phyloP scores from a whole-genome alignment of 495 filamentous ascomycete genomes.

The Cudoniella acicularis region DNA sequence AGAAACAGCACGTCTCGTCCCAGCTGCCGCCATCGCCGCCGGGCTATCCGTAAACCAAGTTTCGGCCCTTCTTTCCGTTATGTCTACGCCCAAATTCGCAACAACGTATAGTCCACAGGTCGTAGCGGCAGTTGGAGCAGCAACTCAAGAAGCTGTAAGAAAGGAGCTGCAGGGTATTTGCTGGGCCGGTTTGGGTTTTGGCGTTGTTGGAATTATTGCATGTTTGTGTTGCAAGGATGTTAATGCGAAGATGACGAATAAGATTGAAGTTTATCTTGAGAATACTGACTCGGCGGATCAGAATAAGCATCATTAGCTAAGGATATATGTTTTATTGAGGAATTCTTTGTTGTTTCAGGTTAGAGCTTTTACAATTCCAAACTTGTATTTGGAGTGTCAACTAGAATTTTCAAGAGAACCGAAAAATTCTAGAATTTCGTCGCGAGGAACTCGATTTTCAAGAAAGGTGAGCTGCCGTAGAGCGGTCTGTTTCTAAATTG shows the following conservation, averaged over 20 bases:
- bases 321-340: too few relatives aligned
- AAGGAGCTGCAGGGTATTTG: neutral
- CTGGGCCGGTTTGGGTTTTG: constrained; percentile 19
- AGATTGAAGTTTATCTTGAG: constrained; percentile 33
- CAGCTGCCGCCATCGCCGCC: neutral
- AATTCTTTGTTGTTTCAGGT: too few relatives aligned
- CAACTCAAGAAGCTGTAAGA: neutral
- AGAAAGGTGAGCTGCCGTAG: too few relatives aligned
- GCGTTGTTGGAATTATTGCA: constrained; percentile 27
- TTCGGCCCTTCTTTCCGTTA: neutral
- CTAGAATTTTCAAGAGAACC: too few relatives aligned
- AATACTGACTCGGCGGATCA: constrained; percentile 27
- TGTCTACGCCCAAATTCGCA: neutral
- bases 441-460: too few relatives aligned
- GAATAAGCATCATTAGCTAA: constrained; percentile 30
- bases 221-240: constrained; percentile 30
- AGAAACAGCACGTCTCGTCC: neutral
- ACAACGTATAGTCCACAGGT: neutral
- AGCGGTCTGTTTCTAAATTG: too few relatives aligned
- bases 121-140: neutral
- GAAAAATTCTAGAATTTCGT: too few relatives aligned
- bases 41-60: neutral
- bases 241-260: constrained; percentile 27
- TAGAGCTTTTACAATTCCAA: too few relatives aligned
- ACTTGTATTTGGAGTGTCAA: too few relatives aligned